These are phyloP conservation scores for Solioccasus polychromus DNA, from an alignment of 768 basidiomycete species.

Conservation along the genomic window DNA sequence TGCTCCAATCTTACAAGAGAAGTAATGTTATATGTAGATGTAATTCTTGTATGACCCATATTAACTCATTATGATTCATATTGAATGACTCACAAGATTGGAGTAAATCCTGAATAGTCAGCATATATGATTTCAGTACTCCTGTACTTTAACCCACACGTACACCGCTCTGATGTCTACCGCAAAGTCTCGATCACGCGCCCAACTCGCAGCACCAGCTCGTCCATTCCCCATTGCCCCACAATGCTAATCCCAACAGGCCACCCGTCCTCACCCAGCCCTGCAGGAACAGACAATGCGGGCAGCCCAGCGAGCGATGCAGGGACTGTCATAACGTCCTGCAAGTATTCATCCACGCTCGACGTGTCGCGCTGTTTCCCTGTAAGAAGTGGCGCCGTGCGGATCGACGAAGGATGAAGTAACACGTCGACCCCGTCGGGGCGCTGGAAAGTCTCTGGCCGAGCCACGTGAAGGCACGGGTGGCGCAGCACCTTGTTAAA, in stretches of 20 bases:
- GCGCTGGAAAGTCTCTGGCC: not conserved
- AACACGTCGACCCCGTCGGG: slow-evolving; percentile 68
- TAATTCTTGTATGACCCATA: no score
- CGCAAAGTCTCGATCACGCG: slow-evolving; percentile 36
- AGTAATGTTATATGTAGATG: no score
- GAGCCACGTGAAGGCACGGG: slow-evolving; percentile 46
- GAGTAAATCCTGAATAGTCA: no score
- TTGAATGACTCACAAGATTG: no score
- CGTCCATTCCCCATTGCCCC: slow-evolving; percentile 84
- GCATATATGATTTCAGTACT: no score
- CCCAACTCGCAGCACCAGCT: slow-evolving; percentile 54
- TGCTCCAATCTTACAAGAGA: no score
- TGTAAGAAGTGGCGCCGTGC: slow-evolving; percentile 68
- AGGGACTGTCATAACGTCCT: slow-evolving; percentile 90
- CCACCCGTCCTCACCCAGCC: slow-evolving; percentile 58
- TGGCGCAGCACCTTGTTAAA: slow-evolving; percentile 68
- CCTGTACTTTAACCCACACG: slow-evolving; percentile 22
- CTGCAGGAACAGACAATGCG: slow-evolving; percentile 68
- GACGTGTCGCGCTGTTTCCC: slow-evolving; percentile 1
- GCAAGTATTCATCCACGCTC: slow-evolving; percentile 67
- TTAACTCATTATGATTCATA: no score
- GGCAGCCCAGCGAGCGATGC: slow-evolving; percentile 90
- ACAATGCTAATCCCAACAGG: slow-evolving; percentile 81
- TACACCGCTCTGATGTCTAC: slow-evolving; percentile 25
- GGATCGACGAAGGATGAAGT: slow-evolving; percentile 83